Evolutionary conservation across 805 yeast genomes (phyloP).

Genomic region (Yamadazyma sp.): DNA sequence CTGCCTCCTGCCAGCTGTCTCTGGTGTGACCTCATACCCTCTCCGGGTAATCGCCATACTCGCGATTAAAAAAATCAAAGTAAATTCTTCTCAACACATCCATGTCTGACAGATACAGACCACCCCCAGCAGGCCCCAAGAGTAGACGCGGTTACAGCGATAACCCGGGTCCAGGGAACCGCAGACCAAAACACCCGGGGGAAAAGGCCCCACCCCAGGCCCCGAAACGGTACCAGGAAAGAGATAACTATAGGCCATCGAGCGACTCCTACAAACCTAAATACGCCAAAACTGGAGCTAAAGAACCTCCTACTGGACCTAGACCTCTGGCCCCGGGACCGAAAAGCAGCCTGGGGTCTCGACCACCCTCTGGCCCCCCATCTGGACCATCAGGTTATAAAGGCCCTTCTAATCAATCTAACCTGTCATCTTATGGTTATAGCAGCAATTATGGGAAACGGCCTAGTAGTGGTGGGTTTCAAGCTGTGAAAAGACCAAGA

Average conservation of each 20-base stretch:
- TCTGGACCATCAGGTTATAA: conserved; percentile 6
- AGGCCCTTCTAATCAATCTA: neutral
- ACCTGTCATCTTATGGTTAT: neutral
- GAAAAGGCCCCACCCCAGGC: conserved; percentile 15
- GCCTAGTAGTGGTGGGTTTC: neutral
- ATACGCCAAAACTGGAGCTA: neutral
- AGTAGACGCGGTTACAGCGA: conserved; percentile 11
- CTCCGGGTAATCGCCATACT: conserved; percentile 1
- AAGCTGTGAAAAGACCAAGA: conserved; percentile 1
- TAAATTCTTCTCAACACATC: conserved; percentile 5
- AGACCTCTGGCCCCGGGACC: neutral
- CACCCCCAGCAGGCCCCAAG: conserved; percentile 21
- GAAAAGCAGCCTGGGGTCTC: too few relatives aligned
- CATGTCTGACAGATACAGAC: conserved; percentile 39
- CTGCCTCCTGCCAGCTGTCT: too few relatives aligned
- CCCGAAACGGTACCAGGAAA: conserved; percentile 22
- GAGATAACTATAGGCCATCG: conserved; percentile 25
- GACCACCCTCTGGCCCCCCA: neutral
- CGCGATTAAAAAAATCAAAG: neutral
- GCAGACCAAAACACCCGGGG: neutral
- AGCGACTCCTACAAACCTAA: conserved; percentile 16
- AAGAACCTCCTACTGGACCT: too few relatives aligned
- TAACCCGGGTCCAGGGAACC: neutral
- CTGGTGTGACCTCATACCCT: too few relatives aligned
- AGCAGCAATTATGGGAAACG: conserved; percentile 2